phyloP scores from a whole-genome alignment of 495 filamentous ascomycete species.

The Penicillium coffeae region DNA sequence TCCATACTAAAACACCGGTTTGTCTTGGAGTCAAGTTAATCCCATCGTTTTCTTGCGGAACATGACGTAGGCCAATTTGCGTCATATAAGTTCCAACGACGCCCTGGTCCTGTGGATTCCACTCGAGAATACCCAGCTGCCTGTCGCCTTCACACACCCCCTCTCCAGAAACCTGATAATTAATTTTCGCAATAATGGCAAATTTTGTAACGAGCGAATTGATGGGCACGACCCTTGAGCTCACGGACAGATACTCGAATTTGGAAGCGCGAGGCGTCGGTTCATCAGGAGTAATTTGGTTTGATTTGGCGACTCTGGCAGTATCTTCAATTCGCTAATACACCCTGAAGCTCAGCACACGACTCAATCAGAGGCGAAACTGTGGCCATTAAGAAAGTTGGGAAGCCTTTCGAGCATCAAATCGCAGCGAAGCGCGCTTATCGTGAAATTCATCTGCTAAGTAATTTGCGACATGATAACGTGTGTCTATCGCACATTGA shows the following conservation, averaged over 20 bases:
- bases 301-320: too few relatives aligned
- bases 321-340: too few relatives aligned
- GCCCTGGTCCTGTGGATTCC: too few relatives aligned
- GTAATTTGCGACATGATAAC: conserved; percentile 96
- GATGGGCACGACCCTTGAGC: conserved; percentile 4
- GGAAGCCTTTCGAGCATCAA: conserved; percentile 99
- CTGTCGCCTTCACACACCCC: neutral
- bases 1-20: too few relatives aligned
- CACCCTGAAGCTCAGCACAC: conserved; percentile 73
- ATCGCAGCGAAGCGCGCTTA: conserved; percentile 97
- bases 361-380: conserved; percentile 94
- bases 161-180: too few relatives aligned
- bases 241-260: conserved; percentile 1
- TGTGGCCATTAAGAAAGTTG: conserved; percentile 99
- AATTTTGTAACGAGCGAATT: neutral
- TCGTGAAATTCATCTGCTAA: conserved; percentile 92
- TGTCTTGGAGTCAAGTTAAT: too few relatives aligned
- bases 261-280: neutral
- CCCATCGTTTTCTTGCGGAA: too few relatives aligned
- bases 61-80: too few relatives aligned
- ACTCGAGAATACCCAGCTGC: neutral
- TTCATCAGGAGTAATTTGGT: conserved; percentile 1
- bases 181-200: conserved; percentile 1
- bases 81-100: too few relatives aligned
- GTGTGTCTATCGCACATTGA: conserved; percentile 43